Evolutionary conservation across 208 protist genomes (phyloP).

Genomic region (Leishmania martiniquensis): DNA sequence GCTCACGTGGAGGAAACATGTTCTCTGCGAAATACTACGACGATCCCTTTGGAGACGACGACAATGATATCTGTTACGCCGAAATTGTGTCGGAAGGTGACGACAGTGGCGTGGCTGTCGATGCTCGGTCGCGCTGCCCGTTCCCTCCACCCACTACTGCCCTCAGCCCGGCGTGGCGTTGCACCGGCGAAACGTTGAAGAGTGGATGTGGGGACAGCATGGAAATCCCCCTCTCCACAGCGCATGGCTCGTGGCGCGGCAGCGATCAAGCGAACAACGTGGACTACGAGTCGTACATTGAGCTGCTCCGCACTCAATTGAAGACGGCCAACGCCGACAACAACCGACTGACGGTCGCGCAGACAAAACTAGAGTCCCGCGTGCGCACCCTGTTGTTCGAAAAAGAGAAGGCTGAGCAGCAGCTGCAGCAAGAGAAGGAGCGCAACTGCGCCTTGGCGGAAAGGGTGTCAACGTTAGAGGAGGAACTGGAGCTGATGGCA

Average conservation of each 20-base stretch:
- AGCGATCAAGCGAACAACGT: slow-evolving; percentile 6
- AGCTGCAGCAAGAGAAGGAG: slow-evolving; percentile 59
- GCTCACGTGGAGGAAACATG: slow-evolving; percentile 7
- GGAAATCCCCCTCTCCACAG: slow-evolving; percentile 16
- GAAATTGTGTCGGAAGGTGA: slow-evolving; percentile 36
- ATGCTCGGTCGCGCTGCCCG: neutral
- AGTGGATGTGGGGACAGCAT: slow-evolving; percentile 6
- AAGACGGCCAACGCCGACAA: slow-evolving; percentile 52
- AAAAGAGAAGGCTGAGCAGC: slow-evolving; percentile 64
- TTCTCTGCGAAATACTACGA: slow-evolving; percentile 51
- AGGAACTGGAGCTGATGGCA: slow-evolving; percentile 35
- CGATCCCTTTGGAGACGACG: slow-evolving; percentile 67
- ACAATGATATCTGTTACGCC: slow-evolving; percentile 70
- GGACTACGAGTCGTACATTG: slow-evolving; percentile 46
- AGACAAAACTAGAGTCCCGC: slow-evolving; percentile 55
- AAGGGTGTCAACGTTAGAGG: slow-evolving; percentile 46
- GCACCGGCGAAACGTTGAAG: slow-evolving; percentile 3
- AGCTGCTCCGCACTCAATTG: slow-evolving; percentile 55
- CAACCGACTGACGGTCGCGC: slow-evolving; percentile 33
- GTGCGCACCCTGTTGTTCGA: slow-evolving; percentile 54
- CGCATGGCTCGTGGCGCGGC: neutral
- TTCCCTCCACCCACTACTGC: neutral
- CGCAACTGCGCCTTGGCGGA: slow-evolving; percentile 47
- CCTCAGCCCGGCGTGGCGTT: neutral
- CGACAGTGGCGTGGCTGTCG: neutral